A percentile compares a stretch with the other conserved stretches of the same genome.
Evolutionary conservation across 78 protist genomes (phyloP).

Genomic region (Speleostelium caveatum): DNA sequence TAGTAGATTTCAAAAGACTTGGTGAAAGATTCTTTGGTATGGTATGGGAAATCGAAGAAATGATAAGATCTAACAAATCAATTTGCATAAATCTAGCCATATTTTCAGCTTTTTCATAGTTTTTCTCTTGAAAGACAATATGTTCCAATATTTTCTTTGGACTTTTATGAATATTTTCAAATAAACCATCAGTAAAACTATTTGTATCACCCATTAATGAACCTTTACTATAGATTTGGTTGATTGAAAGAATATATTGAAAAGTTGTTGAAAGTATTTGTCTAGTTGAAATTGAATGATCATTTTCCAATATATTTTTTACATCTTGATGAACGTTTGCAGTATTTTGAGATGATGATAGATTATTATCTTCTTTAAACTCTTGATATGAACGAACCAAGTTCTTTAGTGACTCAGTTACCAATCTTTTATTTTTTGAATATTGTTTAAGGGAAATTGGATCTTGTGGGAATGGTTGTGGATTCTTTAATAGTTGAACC

Average conservation of each 20-base stretch:
- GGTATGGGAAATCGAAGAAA: constrained; percentile 58
- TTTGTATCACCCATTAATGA: not conserved
- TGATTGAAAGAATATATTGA: constrained; percentile 14
- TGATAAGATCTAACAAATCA: constrained; percentile 54
- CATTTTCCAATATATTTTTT: constrained; percentile 17
- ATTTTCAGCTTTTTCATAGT: constrained; percentile 59
- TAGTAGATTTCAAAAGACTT: constrained; percentile 21
- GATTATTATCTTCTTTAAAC: not conserved
- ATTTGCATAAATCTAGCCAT: constrained; percentile 29
- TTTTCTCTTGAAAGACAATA: constrained; percentile 38
- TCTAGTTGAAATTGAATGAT: not conserved
- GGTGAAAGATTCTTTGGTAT: constrained; percentile 38
- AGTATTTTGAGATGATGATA: not conserved
- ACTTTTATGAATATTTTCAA: constrained; percentile 18
- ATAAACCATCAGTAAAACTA: too few relatives aligned
- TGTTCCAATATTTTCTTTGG: constrained; percentile 45
- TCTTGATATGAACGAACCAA: constrained; percentile 2
- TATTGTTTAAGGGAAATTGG: not conserved
- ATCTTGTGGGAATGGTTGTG: not conserved
- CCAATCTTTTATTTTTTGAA: constrained; percentile 2
- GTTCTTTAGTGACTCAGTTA: constrained; percentile 2
- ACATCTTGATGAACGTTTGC: too few relatives aligned
- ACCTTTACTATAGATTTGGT: constrained; percentile 5
- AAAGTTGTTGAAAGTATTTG: constrained; percentile 33
- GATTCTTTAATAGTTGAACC: not conserved